Evolutionary conservation across 2,329 filamentous ascomycete genomes (phyloP), one percentile per base, ranked within the genome.

Genomic region (Cordyceps cicadae): DNA sequence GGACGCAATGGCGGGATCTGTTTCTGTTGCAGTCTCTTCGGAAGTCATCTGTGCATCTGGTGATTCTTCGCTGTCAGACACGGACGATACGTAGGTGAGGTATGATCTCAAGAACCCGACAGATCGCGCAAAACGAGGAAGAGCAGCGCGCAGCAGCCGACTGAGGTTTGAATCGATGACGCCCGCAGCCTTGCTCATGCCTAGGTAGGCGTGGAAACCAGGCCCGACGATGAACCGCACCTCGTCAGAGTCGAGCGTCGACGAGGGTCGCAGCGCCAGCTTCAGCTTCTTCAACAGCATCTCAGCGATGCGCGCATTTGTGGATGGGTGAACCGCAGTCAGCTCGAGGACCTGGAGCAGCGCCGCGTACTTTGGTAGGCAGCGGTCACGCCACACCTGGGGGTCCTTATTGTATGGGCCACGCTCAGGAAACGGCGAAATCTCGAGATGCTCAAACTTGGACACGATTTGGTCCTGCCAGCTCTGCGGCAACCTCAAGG

Each of bases 391-490:
- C 85, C 84, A 87, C 5, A 79, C 81, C 64, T 81, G 80, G 0
- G 82, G 80, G 66, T 86, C 83, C 66, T 85, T 83, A 62, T 85
- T 80, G 66, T 85, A 84, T 21, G 81, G 80, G 5, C 82, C 83
- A 64, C 82, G 79, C 66, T 88, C 85, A 0, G 85, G 85, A 59
- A 87, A 87, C 0, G 85, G 83, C 0, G 82, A 85, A 12, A 82
- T 78, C 67, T 87, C 85, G 17, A 89, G 73, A 19, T 79, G 76
- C 66, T 87, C 83, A 65, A 93, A 90, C 64, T 85, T 87, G 64
- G 82, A 81, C 43, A 87, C 81, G 56, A 93, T 89, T 62, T 87
- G 83, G 64, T 87, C 82, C 69, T 90, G 89, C 87, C 88, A 91
- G 19, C 80, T 82, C 65, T 86, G 84, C 1, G 85, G 85, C 34